phyloP scores from a whole-genome alignment of 1,284 basidiomycete genomes.

The Malassezia vespertilionis region DNA sequence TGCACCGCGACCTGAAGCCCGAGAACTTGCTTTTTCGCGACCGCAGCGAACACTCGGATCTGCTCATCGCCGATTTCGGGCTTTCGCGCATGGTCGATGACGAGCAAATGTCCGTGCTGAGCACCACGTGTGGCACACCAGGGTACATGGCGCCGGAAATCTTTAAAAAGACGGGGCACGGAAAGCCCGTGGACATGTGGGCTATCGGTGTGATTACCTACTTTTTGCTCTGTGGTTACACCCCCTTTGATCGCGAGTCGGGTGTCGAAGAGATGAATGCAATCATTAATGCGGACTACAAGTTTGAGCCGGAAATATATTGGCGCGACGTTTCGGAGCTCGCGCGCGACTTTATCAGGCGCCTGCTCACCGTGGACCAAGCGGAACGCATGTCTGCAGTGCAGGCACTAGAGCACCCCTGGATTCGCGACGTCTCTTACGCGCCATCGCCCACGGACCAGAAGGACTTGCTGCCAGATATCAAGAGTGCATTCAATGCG shows the following conservation, averaged over 20 bases:
- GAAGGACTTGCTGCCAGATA: constrained; percentile 42
- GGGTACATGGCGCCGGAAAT: constrained; percentile 98
- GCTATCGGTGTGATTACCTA: constrained; percentile 46
- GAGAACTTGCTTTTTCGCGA: constrained; percentile 93
- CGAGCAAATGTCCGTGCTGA: constrained; percentile 72
- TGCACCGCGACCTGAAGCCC: constrained; percentile 78
- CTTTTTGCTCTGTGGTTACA: constrained; percentile 46
- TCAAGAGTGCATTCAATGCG: constrained; percentile 46
- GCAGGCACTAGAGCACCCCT: constrained; percentile 36
- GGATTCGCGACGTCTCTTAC: constrained; percentile 20
- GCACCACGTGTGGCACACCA: constrained; percentile 88
- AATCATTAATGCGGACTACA: constrained; percentile 43
- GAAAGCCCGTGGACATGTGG: constrained; percentile 85
- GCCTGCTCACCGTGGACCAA: constrained; percentile 39
- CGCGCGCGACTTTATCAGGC: constrained; percentile 41
- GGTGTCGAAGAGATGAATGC: constrained; percentile 46
- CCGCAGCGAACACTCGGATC: constrained; percentile 76
- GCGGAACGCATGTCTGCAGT: constrained; percentile 30
- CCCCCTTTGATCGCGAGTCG: constrained; percentile 44
- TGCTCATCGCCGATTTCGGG: constrained; percentile 96
- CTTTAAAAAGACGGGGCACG: constrained; percentile 82
- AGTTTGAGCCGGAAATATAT: constrained; percentile 40
- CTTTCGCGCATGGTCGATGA: constrained; percentile 75
- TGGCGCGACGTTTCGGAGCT: constrained; percentile 37
- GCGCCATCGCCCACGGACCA: constrained; percentile 15